Evolutionary conservation across 768 basidiomycete genomes (phyloP).

Genomic region (Tulasnella sp.): DNA sequence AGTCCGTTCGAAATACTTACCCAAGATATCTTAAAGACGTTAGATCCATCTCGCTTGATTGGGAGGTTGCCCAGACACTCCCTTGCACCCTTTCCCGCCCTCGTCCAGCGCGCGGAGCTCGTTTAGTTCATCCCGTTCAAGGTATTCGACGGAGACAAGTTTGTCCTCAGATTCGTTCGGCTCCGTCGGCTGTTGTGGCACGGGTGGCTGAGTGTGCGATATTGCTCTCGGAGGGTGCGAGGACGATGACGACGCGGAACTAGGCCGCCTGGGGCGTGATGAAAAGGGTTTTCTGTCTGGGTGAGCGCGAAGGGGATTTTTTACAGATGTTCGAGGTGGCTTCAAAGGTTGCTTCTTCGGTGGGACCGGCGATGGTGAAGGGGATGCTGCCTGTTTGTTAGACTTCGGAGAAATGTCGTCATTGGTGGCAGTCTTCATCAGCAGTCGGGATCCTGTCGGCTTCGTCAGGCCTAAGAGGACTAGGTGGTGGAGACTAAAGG

Average conservation of each 20-base stretch:
- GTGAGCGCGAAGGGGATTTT: not conserved
- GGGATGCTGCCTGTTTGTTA: not conserved
- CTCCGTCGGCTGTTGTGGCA: not conserved
- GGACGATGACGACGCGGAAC: not conserved
- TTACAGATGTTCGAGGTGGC: not conserved
- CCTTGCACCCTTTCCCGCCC: constrained; percentile 16
- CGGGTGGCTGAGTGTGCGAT: not conserved
- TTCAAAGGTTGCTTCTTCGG: not conserved
- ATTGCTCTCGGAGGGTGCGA: not conserved
- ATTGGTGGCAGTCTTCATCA: not conserved
- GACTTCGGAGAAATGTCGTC: constrained; percentile 1
- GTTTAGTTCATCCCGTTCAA: constrained; percentile 20
- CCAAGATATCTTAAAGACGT: too few species aligned
- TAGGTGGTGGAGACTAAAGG: too few species aligned
- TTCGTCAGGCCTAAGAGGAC: constrained; percentile 23
- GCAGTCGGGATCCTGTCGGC: constrained; percentile 24
- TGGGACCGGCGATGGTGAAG: constrained; percentile 4
- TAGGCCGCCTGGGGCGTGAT: not conserved
- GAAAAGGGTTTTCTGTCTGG: not conserved
- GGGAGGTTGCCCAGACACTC: constrained; percentile 12
- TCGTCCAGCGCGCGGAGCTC: constrained; percentile 11
- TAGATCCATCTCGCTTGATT: too few species aligned
- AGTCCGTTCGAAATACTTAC: too few species aligned
- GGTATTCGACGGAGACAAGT: constrained; percentile 22
- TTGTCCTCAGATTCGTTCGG: not conserved